phyloP scores from a whole-genome alignment of 2,329 filamentous ascomycete species.

The Phaeosphaeria sp. region DNA sequence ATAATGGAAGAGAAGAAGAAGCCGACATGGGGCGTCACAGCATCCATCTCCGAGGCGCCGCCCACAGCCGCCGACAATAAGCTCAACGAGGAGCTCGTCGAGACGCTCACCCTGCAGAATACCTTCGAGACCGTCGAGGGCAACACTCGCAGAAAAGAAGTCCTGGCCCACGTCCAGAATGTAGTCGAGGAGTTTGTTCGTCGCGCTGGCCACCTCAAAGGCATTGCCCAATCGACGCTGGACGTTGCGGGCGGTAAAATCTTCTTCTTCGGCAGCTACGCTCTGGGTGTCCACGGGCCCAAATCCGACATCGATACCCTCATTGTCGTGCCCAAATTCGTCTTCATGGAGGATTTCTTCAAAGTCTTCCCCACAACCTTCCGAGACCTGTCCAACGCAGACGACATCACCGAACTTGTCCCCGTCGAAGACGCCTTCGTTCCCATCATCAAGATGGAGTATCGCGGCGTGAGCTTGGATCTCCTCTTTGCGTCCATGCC shows the following conservation, averaged over 20 bases:
- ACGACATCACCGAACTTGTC: constrained; percentile 83
- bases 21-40: constrained; percentile 73
- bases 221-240: constrained; percentile 75
- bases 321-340: constrained; percentile 88
- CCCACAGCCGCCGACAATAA: constrained; percentile 80
- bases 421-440: constrained; percentile 90
- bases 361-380: constrained; percentile 82
- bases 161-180: constrained; percentile 77
- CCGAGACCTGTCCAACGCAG: constrained; percentile 74
- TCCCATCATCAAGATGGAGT: constrained; percentile 96
- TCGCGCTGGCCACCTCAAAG: constrained; percentile 76
- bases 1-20: constrained; percentile 43
- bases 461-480: constrained; percentile 91
- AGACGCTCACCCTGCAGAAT: constrained; percentile 85
- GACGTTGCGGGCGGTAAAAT: constrained; percentile 89
- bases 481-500: constrained; percentile 68
- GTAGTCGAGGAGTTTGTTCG: constrained; percentile 88
- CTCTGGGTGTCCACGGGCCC: constrained; percentile 90
- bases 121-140: constrained; percentile 88
- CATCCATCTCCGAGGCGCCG: constrained; percentile 77
- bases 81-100: constrained; percentile 78
- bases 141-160: constrained; percentile 71
- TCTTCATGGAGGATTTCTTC: constrained; percentile 91
- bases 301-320: constrained; percentile 97
- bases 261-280: constrained; percentile 95